Percentiles rank a stretch among this genome's conserved stretches.
Conservation (phyloP, 768 basidiomycete species). For the Termitomyces sp. region DNA sequence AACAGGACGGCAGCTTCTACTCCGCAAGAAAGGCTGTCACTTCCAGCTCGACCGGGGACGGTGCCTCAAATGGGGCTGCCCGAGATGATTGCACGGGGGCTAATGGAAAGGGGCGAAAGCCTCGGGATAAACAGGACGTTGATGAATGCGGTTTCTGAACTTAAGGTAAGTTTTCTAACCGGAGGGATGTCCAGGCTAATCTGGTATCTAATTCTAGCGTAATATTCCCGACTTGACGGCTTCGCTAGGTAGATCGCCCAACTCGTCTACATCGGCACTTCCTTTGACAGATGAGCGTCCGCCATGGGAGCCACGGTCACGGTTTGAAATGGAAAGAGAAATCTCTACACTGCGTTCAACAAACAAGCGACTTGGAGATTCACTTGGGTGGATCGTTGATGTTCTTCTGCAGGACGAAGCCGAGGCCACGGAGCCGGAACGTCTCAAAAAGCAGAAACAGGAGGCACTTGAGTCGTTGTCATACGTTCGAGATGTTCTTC, state of each 20-base stretch:
- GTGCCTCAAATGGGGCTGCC: slow-evolving; percentile 53
- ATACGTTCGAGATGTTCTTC: slow-evolving; percentile 74
- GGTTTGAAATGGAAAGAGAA: slow-evolving; percentile 71
- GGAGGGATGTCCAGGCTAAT: not conserved
- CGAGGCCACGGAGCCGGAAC: slow-evolving; percentile 36
- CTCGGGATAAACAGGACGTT: slow-evolving; percentile 83
- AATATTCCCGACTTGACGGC: slow-evolving; percentile 84
- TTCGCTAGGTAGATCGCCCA: slow-evolving; percentile 59
- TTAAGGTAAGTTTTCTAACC: slow-evolving; percentile 48
- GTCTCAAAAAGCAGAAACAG: slow-evolving; percentile 39
- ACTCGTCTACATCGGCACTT: slow-evolving; percentile 46
- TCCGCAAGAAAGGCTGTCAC: slow-evolving; percentile 6
- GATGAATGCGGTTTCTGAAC: slow-evolving; percentile 75
- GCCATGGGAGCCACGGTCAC: slow-evolving; percentile 65
- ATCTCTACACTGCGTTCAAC: slow-evolving; percentile 48
- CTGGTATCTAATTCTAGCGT: slow-evolving; percentile 40
- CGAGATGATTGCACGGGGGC: slow-evolving; percentile 68
- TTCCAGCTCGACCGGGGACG: slow-evolving; percentile 34
- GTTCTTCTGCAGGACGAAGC: slow-evolving; percentile 57
- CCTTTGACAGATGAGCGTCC: slow-evolving; percentile 66
- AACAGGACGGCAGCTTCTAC: slow-evolving; percentile 22
- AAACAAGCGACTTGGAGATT: slow-evolving; percentile 65
- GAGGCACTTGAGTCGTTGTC: slow-evolving; percentile 76
- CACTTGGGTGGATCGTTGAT: slow-evolving; percentile 74
- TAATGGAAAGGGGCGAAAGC: slow-evolving; percentile 75